phyloP scores from a whole-genome alignment of 306 rosid genomes.

The Cucumis sativus region DNA sequence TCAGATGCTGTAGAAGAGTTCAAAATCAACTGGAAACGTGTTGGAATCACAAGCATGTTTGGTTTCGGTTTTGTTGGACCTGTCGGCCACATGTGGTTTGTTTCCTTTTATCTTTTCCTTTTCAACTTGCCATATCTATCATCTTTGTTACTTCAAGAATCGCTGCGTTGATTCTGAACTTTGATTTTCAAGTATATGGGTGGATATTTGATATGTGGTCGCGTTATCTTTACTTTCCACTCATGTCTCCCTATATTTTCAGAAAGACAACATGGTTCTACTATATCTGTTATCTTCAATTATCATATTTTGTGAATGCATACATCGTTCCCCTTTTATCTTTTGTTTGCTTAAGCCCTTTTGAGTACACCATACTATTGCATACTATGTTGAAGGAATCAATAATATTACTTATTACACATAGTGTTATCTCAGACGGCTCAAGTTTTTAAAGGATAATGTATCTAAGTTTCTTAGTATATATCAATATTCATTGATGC shows the following conservation, averaged over 20 bases:
- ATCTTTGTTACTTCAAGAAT: background rate
- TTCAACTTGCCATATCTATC: background rate
- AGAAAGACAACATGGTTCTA: background rate
- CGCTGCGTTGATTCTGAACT: background rate
- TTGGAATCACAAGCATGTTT: constrained; percentile 62
- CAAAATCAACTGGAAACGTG: constrained; percentile 55
- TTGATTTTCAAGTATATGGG: background rate
- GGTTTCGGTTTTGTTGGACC: constrained; percentile 85
- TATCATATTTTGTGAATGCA: background rate
- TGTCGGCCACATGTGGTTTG: constrained; percentile 78
- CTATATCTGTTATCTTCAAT: background rate
- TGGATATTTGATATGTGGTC: background rate
- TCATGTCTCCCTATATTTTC: background rate
- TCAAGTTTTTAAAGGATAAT: background rate
- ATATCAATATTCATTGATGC: background rate
- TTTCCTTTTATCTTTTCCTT: constrained; percentile 4
- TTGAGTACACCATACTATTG: background rate
- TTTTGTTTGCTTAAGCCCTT: background rate
- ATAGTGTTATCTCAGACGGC: background rate
- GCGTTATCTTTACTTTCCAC: background rate
- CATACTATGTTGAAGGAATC: background rate
- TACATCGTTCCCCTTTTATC: background rate
- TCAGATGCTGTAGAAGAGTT: constrained; percentile 17
- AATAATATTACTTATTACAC: background rate
- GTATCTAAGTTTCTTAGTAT: background rate